Conservation (phyloP, 148 eudicot species). For the Suaeda aralocaspica region DNA sequence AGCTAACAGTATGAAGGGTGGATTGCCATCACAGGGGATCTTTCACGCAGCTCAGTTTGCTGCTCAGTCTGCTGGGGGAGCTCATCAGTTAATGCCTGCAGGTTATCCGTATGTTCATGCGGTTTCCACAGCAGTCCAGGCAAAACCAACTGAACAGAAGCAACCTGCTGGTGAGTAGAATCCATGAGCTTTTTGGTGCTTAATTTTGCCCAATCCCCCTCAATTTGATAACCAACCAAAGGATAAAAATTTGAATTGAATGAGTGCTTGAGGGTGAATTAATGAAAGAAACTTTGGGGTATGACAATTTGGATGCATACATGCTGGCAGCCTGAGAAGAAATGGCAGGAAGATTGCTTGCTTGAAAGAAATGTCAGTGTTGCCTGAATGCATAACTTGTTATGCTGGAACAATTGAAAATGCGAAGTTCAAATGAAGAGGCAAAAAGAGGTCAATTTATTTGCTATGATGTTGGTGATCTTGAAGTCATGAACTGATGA, state of each 20-base stretch:
- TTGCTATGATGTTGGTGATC: not conserved
- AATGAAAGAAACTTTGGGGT: conserved; percentile 26
- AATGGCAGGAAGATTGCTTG: conserved; percentile 23
- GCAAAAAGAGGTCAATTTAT: not conserved
- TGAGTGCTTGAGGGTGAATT: conserved; percentile 20
- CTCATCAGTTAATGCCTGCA: conserved; percentile 43
- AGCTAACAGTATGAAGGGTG: conserved; percentile 50
- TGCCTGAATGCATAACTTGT: not conserved
- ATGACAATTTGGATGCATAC: conserved; percentile 45
- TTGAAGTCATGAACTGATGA: not conserved
- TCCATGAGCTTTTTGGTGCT: not conserved
- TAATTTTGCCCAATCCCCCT: not conserved
- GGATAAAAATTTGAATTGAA: not conserved
- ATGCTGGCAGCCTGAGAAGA: conserved; percentile 65
- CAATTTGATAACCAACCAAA: not conserved
- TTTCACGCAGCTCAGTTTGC: conserved; percentile 52
- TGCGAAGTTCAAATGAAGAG: not conserved
- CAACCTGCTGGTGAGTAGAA: conserved; percentile 84
- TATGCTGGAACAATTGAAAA: not conserved
- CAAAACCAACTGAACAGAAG: conserved; percentile 80
- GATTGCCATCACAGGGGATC: conserved; percentile 43
- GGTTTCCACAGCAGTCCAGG: conserved; percentile 52
- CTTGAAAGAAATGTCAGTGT: not conserved
- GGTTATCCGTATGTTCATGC: conserved; percentile 56
- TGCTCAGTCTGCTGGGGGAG: conserved; percentile 45